A percentile compares a stretch with the other conserved stretches of the same genome.
Conservation (phyloP, 1,139 yeast species). For the Magnusiomyces suaveolens region DNA sequence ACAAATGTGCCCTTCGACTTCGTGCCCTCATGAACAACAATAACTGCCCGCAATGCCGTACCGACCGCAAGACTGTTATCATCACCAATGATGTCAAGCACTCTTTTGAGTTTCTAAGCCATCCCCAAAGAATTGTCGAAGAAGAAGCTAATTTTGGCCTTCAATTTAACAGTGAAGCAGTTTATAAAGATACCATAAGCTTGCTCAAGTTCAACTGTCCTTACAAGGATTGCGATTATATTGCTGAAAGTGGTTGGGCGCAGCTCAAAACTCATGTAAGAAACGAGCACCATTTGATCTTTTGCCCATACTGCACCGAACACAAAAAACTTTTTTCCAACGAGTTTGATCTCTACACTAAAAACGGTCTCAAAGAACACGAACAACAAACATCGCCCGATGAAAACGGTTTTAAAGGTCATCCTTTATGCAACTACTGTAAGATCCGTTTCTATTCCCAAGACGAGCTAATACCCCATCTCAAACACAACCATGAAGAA, state of each 20-base stretch:
- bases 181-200: constrained; percentile 38
- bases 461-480: constrained; percentile 75
- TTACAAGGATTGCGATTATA: constrained; percentile 36
- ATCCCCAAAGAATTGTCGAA: neutral
- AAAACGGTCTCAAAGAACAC: constrained; percentile 58
- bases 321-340: constrained; percentile 68
- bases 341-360: constrained; percentile 57
- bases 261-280: constrained; percentile 57
- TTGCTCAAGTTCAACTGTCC: constrained; percentile 55
- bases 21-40: constrained; percentile 68
- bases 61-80: constrained; percentile 51
- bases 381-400: constrained; percentile 48
- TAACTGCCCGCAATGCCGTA: constrained; percentile 68
- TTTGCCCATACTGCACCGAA: constrained; percentile 67
- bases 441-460: constrained; percentile 70
- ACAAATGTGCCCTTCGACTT: constrained; percentile 71
- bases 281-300: constrained; percentile 46
- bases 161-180: constrained; percentile 25
- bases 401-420: constrained; percentile 71
- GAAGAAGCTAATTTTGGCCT: constrained; percentile 29
- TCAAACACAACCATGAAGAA: constrained; percentile 76
- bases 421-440: constrained; percentile 84
- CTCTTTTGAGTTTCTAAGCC: constrained; percentile 36
- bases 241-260: constrained; percentile 37
- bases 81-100: constrained; percentile 45